Evolutionary conservation across 2,329 filamentous ascomycete species (phyloP).

Genomic region (Fusarium sp.): DNA sequence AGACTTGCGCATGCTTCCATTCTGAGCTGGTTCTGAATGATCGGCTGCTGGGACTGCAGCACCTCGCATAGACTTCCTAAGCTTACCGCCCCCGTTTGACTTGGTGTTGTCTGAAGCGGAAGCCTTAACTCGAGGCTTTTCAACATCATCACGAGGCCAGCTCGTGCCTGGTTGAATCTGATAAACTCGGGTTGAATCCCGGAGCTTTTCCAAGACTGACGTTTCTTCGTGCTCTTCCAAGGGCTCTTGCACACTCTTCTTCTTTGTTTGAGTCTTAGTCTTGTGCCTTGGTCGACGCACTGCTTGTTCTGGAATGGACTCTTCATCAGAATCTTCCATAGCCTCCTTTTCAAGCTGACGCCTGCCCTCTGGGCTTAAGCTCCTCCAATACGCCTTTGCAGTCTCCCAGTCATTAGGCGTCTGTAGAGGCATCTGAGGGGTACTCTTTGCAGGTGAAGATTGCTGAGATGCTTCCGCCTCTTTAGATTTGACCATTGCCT

Average conservation of each 20-base stretch:
- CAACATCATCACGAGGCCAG: slow-evolving; percentile 41
- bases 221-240: slow-evolving; percentile 14
- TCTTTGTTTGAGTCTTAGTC: slow-evolving; percentile 56
- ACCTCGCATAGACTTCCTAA: slow-evolving; percentile 63
- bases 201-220: slow-evolving; percentile 21
- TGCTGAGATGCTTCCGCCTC: slow-evolving; percentile 20
- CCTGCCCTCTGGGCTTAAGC: slow-evolving; percentile 71
- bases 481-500: slow-evolving; percentile 41
- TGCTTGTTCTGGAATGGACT: slow-evolving; percentile 54
- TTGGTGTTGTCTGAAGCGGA: slow-evolving; percentile 5
- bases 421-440: slow-evolving; percentile 5
- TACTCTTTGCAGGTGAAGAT: background rate
- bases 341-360: slow-evolving; percentile 71
- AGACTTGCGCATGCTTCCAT: slow-evolving; percentile 52
- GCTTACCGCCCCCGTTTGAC: slow-evolving; percentile 39
- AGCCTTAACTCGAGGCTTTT: slow-evolving; percentile 14
- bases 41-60: slow-evolving; percentile 41
- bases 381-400: slow-evolving; percentile 77
- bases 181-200: slow-evolving; percentile 50
- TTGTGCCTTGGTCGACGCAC: slow-evolving; percentile 36
- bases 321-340: slow-evolving; percentile 63
- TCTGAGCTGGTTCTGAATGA: slow-evolving; percentile 25
- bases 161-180: slow-evolving; percentile 55
- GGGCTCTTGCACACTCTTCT: slow-evolving; percentile 27
- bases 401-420: slow-evolving; percentile 71